Evolutionary conservation across 169 alveolate genomes (phyloP), one percentile per base, ranked within the genome.

Genomic region (Plasmodium vinckei): DNA sequence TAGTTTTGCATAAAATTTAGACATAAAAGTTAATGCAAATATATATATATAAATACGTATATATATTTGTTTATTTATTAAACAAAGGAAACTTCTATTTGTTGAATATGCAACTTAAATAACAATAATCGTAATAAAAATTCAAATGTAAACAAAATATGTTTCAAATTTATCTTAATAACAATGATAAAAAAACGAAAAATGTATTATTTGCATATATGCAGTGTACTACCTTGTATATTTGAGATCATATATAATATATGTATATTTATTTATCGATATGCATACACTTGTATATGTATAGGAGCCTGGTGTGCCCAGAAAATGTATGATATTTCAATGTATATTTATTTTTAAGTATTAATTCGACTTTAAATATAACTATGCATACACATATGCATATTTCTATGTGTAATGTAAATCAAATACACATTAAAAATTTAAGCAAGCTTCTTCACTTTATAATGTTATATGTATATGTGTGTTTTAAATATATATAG

Each of bases 131-230:
- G 42, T 33, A 33, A 33, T 33, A 63, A 63, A 47, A 51, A 75
- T 69, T 51, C 56, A 75, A 12, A 42, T 39, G 69, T 44, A 27
- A 71, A 71, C 72, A 23, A 75, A 75, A 33, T 75, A 61, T 13
- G 68, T 75, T 69, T 46, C 88, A 75, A 75, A 47, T 75, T 47
- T 49, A 75, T 54, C 21, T 75, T 63, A 39, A 33, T 27, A 65
- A 60, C 68, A 73, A 60, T 59, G 19, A n/a, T 25, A 46, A 27
- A 72, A 67, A 67, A 39, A 56, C 13, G 44, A 67, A 46, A 15
- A 23, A 12, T 19, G 25, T 64, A 46, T 7, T 25, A 27, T 27
- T 25, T 33, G 33, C 49, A 65, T 47, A 65, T 44, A 10, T 25
- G 25, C 46, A 9, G 44, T 65, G n/a, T 17, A 65, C 60, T 17